These are phyloP conservation scores for Daedalea quercina DNA, from an alignment of 768 basidiomycete species.

Conservation along the genomic window DNA sequence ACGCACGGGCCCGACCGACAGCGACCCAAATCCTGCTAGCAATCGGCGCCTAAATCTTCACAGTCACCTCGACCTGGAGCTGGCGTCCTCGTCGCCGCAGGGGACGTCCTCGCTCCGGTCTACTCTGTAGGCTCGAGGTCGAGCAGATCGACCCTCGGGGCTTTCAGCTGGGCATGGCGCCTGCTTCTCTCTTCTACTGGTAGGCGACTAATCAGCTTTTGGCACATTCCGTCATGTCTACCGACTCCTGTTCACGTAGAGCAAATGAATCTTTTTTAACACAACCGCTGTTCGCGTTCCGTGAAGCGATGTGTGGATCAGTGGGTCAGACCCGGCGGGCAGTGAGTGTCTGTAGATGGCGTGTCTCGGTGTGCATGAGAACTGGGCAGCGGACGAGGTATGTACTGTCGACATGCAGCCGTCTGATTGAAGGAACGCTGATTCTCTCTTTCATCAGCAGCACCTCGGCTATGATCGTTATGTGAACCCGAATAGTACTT, in stretches of 20 bases:
- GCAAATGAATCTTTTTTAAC: not conserved
- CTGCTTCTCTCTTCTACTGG: conserved; percentile 35
- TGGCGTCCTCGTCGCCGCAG: conserved; percentile 7
- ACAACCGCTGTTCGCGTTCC: not conserved
- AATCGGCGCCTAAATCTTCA: conserved; percentile 15
- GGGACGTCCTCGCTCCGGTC: conserved; percentile 13
- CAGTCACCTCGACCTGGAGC: conserved; percentile 37
- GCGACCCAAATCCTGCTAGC: not conserved
- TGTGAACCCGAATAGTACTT: not conserved
- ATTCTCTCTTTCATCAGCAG: too few relatives aligned
- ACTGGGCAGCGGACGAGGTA: not conserved
- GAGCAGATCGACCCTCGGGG: conserved; percentile 40
- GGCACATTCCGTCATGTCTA: conserved; percentile 33
- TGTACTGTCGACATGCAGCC: too few relatives aligned
- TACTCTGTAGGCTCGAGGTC: conserved; percentile 23
- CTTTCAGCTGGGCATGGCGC: conserved; percentile 71
- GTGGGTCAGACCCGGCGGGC: too few relatives aligned
- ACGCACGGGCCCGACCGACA: conserved; percentile 51
- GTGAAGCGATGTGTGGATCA: not conserved
- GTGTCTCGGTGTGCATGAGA: not conserved
- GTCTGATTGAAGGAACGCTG: too few relatives aligned
- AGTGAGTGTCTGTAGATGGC: too few relatives aligned
- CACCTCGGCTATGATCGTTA: not conserved
- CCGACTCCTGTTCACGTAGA: not conserved
- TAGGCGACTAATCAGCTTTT: conserved; percentile 67